These are phyloP conservation scores for Galeopsis tetrahit DNA, from an alignment of 257 asterid species.

Conservation along the genomic window DNA sequence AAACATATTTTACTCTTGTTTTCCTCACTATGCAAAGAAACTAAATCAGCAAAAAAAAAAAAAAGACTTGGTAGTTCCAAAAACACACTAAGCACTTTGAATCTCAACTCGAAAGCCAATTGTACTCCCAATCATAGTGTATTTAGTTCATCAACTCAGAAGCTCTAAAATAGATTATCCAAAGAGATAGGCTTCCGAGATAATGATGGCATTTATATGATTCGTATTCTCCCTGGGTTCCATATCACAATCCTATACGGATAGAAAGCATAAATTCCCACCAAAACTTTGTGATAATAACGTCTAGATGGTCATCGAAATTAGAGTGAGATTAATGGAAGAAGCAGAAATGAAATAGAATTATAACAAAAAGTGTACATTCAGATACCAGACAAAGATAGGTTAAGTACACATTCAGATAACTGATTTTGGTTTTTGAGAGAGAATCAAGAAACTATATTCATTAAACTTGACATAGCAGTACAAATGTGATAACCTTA, in stretches of 20 bases:
- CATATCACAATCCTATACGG: not conserved
- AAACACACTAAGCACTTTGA: not conserved
- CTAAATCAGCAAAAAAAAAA: not conserved
- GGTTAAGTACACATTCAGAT: constrained; percentile 9
- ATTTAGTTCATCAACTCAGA: constrained; percentile 1
- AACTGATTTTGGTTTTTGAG: not conserved
- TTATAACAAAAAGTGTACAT: not conserved
- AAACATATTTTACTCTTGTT: not conserved
- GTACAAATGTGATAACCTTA: constrained; percentile 4
- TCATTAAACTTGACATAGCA: constrained; percentile 13
- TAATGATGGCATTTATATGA: constrained; percentile 9
- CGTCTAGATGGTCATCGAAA: constrained; percentile 6
- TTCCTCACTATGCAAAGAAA: not conserved
- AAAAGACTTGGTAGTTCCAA: not conserved
- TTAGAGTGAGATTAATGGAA: not conserved
- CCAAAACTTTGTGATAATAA: not conserved
- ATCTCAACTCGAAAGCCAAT: not conserved
- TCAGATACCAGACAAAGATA: constrained; percentile 18
- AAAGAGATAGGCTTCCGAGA: not conserved
- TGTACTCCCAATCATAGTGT: constrained; percentile 1
- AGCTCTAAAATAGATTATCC: not conserved
- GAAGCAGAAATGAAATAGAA: constrained; percentile 18
- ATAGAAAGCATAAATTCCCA: constrained; percentile 7
- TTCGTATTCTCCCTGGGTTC: constrained; percentile 2
- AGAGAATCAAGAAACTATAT: constrained; percentile 25